These are phyloP conservation scores for Chytriomyces hyalinus DNA, from an alignment of 192 early-diverging fungal species.

Conservation along the genomic window DNA sequence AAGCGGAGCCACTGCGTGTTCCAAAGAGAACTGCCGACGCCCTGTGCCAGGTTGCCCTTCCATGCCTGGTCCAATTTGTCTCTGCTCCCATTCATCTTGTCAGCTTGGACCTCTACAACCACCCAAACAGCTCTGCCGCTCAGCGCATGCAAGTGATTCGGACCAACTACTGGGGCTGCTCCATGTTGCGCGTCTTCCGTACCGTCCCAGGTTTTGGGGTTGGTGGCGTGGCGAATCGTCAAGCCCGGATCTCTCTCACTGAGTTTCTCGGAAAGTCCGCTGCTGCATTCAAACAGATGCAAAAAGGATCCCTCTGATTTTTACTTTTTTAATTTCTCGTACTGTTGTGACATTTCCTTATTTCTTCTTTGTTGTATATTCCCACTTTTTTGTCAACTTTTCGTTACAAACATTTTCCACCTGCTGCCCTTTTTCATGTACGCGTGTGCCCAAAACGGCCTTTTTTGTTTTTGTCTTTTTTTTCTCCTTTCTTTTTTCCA, in stretches of 20 bases:
- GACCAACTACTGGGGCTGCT: constrained; percentile 38
- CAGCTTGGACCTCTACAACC: constrained; percentile 56
- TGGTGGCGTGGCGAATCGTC: constrained; percentile 47
- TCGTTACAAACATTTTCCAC: too few relatives aligned
- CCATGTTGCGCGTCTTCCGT: constrained; percentile 35
- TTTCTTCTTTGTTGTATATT: not conserved
- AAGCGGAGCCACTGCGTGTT: not conserved
- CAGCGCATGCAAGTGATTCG: constrained; percentile 12
- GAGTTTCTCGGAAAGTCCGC: not conserved
- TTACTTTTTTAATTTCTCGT: not conserved
- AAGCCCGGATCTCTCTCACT: not conserved
- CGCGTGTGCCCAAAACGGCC: too few relatives aligned
- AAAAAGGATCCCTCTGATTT: not conserved
- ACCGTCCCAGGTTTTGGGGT: constrained; percentile 58
- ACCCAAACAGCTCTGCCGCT: constrained; percentile 13
- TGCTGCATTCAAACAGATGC: not conserved
- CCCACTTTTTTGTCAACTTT: not conserved
- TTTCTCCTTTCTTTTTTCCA: too few relatives aligned
- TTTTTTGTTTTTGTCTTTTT: too few relatives aligned
- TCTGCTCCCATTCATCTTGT: constrained; percentile 49
- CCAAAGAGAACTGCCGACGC: constrained; percentile 28
- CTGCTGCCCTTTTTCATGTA: too few relatives aligned
- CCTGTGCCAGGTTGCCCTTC: constrained; percentile 42
- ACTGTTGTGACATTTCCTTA: not conserved
- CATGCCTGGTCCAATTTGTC: constrained; percentile 47